Evolutionary conservation across 768 basidiomycete genomes (phyloP).

Genomic region (Rhodocollybia butyracea): DNA sequence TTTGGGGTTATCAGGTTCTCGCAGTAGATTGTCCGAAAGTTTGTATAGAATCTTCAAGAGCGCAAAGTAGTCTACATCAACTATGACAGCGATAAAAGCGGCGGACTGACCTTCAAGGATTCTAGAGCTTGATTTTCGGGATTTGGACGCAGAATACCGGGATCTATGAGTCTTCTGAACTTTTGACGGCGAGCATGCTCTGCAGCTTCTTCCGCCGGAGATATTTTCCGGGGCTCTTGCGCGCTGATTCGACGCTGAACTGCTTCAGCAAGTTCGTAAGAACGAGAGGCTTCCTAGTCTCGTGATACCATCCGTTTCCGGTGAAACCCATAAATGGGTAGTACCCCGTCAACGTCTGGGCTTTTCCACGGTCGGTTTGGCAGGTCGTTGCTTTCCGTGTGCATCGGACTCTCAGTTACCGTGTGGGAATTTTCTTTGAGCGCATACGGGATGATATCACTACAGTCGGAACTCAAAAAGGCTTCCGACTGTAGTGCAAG

Average conservation of each 20-base stretch:
- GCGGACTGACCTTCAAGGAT: conserved; percentile 55
- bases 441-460: no score
- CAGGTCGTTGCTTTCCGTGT: no score
- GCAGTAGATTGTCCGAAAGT: conserved; percentile 68
- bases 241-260: conserved; percentile 30
- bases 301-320: no score
- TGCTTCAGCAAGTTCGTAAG: conserved; percentile 6
- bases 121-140: conserved; percentile 54
- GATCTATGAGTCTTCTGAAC: conserved; percentile 76
- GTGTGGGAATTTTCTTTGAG: no score
- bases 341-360: no score
- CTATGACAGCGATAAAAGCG: not conserved
- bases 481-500: no score
- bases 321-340: no score
- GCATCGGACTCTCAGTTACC: no score
- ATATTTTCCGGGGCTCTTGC: conserved; percentile 24
- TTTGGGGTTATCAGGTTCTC: conserved; percentile 70
- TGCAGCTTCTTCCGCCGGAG: conserved; percentile 36
- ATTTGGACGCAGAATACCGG: conserved; percentile 74
- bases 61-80: conserved; percentile 12
- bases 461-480: no score
- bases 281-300: not conserved
- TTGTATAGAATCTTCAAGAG: conserved; percentile 40
- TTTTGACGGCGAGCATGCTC: conserved; percentile 67
- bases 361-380: no score